Base-by-base conservation (phyloP, 2,329 filamentous ascomycete species). In the Talaromyces sp. region DNA sequence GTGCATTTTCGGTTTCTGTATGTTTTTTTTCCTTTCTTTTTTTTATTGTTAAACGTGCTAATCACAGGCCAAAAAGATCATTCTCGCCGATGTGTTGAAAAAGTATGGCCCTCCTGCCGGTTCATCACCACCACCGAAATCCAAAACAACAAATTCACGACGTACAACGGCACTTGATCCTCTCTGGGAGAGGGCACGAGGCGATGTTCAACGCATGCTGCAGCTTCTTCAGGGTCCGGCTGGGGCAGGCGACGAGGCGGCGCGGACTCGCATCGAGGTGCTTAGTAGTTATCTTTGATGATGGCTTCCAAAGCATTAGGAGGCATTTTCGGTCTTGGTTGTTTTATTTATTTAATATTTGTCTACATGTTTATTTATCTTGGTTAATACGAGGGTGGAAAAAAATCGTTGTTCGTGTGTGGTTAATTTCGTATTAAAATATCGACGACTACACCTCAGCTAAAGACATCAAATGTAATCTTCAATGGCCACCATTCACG, bases 1-100 rank as follows among this genome's bases (percentile, higher is more conserved):
- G 62, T 14, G 62, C 62, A 16, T 63, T 63, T 57, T 56, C 56
- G n/a, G 55, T 44, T 14, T 60, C 62, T n/a, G 62, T 63, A 53
- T 14, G 51, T 59, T 23, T 14, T 27, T 59, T 23, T 14, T 27
- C 7, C 27, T 30, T 52, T 16, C n/a, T 56, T 18, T 36, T 30
- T 53, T 23, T 31, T 27, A 9, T 36, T n/a, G 10, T 18, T 8
- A 10, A 9, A 40, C 8, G 27, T 55, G 28, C 12, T 18, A 6
- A 28, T n/a, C 34, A 54, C 57, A 58, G 10, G 52, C 4, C 14
- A 2, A 14, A 18, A 40, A 63, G 62, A 58, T 63, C 27, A 61
- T 57, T 14, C 33, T 63, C 1, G 62, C 62, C 33, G 33, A 56
- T 28, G 23, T 63, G 16, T 36, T 63, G 31, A 59, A 63, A 50